Conservation (phyloP, 345 rosid species). For the Salix purpurea region DNA sequence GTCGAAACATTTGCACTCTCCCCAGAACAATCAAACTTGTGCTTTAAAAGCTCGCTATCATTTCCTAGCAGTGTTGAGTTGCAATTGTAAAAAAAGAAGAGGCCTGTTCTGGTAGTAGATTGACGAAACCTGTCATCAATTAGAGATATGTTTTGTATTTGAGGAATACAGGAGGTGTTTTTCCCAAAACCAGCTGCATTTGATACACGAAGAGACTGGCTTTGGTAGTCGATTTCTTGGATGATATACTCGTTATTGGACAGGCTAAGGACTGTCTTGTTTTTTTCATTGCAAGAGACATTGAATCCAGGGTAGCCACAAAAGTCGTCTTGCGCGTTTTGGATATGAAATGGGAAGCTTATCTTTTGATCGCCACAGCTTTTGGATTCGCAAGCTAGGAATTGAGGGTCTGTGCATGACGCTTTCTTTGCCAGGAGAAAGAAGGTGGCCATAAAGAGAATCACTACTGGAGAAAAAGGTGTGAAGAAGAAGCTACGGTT, state of each 20-base stretch:
- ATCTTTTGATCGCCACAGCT: constrained; percentile 30
- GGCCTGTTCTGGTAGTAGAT: not conserved
- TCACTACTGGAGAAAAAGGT: constrained; percentile 2
- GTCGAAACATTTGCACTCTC: not conserved
- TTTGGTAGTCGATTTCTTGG: constrained; percentile 23
- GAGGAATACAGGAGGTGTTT: constrained; percentile 7
- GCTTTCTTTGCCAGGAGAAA: constrained; percentile 4
- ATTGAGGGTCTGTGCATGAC: constrained; percentile 9
- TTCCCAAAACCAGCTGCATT: constrained; percentile 10
- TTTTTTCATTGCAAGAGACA: constrained; percentile 24
- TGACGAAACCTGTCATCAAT: constrained; percentile 3
- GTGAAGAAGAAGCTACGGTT: not conserved
- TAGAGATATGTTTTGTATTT: constrained; percentile 27
- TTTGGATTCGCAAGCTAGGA: constrained; percentile 22
- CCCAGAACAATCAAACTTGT: constrained; percentile 11
- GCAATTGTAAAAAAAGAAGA: constrained; percentile 32
- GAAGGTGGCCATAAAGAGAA: constrained; percentile 1
- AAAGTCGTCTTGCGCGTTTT: constrained; percentile 12
- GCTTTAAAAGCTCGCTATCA: not conserved
- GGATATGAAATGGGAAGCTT: constrained; percentile 38
- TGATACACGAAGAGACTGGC: constrained; percentile 38
- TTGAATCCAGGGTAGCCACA: constrained; percentile 52
- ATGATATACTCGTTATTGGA: constrained; percentile 17
- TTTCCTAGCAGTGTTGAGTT: not conserved
- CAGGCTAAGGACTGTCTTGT: constrained; percentile 27